These are phyloP conservation scores for Blastocystis sp. DNA, from an alignment of 352 stramenopile genomes.

Conservation along the genomic window DNA sequence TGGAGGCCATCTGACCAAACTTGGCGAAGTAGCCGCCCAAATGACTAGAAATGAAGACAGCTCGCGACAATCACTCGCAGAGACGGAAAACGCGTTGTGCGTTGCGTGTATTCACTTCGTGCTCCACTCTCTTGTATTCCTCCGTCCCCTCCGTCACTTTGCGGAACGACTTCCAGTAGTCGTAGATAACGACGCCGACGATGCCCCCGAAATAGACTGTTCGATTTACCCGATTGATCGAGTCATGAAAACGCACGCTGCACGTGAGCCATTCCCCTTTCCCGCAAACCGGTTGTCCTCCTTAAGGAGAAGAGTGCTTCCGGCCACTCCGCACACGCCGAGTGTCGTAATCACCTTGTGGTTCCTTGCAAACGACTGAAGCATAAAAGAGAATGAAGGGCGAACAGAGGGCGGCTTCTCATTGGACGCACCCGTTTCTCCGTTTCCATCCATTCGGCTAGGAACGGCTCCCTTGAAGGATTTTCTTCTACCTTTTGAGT, in stretches of 20 bases:
- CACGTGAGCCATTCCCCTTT: neutral
- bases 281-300: constrained; percentile 41
- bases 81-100: constrained; percentile 31
- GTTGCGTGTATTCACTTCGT: constrained; percentile 56
- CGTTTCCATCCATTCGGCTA: neutral
- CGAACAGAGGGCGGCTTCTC: neutral
- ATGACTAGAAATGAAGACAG: constrained; percentile 15
- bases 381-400: constrained; percentile 35
- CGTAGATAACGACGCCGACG: constrained; percentile 14
- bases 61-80: neutral
- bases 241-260: constrained; percentile 24
- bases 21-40: constrained; percentile 71
- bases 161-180: constrained; percentile 69
- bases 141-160: constrained; percentile 38
- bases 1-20: constrained; percentile 67
- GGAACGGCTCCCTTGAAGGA: too few relatives aligned
- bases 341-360: constrained; percentile 64
- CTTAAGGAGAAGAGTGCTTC: constrained; percentile 8
- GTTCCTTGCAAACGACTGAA: constrained; percentile 19
- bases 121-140: constrained; percentile 42
- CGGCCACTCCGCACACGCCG: neutral
- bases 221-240: neutral
- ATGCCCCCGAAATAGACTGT: constrained; percentile 15
- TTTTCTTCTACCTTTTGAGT: too few relatives aligned
- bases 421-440: constrained; percentile 43